phyloP scores from a whole-genome alignment of 169 alveolate species.

The Neospora caninum region DNA sequence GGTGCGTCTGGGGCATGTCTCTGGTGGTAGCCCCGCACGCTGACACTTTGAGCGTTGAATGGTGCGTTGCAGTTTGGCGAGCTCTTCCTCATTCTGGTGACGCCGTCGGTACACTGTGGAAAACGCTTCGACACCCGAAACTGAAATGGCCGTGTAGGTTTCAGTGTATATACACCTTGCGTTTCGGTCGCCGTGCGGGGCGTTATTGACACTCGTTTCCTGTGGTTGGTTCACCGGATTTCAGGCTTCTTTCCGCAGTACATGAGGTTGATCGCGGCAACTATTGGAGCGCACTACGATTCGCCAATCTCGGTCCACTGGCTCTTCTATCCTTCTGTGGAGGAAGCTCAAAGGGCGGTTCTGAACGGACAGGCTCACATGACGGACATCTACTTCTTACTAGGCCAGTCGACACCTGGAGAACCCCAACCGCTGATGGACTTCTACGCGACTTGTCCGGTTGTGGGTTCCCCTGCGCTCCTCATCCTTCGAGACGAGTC shows the following conservation, averaged over 20 bases:
- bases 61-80: too few species aligned
- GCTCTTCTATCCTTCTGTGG: slow-evolving; percentile 36
- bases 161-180: too few species aligned
- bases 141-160: too few species aligned
- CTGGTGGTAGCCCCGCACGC: too few species aligned
- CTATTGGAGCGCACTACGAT: slow-evolving; percentile 20
- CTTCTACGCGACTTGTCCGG: slow-evolving; percentile 53
- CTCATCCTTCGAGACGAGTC: background rate
- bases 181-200: too few species aligned
- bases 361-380: slow-evolving; percentile 49
- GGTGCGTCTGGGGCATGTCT: background rate
- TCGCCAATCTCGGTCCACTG: slow-evolving; percentile 22
- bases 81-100: too few species aligned
- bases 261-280: slow-evolving; percentile 16
- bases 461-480: slow-evolving; percentile 29
- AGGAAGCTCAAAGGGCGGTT: slow-evolving; percentile 24
- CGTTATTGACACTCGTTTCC: too few species aligned
- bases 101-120: too few species aligned
- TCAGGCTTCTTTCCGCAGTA: slow-evolving; percentile 57
- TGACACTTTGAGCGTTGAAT: too few species aligned
- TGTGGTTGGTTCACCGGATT: too few species aligned
- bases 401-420: slow-evolving; percentile 50
- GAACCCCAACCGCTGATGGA: slow-evolving; percentile 40
- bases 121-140: too few species aligned
- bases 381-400: slow-evolving; percentile 61